Percentiles rank a stretch among this genome's conserved stretches.
Evolutionary conservation across 805 yeast genomes (phyloP).

Genomic region (Candida rishiriensis): DNA sequence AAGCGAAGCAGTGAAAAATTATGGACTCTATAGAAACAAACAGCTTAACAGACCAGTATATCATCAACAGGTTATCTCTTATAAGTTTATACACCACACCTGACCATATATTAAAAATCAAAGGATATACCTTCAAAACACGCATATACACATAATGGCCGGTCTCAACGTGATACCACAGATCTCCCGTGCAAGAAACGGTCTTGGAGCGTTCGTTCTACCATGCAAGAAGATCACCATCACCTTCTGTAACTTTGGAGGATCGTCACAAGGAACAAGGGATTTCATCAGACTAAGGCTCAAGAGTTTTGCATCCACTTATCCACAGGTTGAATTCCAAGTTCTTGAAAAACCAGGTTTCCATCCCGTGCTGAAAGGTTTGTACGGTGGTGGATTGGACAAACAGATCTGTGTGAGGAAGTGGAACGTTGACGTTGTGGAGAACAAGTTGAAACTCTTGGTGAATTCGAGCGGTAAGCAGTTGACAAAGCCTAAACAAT

Average conservation of each 20-base stretch:
- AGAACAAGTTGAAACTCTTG: slow-evolving; percentile 58
- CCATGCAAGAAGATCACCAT: slow-evolving; percentile 75
- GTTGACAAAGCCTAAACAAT: slow-evolving; percentile 59
- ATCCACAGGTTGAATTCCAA: slow-evolving; percentile 70
- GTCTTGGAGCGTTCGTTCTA: slow-evolving; percentile 65
- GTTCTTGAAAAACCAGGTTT: slow-evolving; percentile 63
- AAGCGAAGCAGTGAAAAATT: no score
- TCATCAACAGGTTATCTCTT: no score
- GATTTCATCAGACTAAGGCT: slow-evolving; percentile 56
- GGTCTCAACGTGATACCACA: slow-evolving; percentile 55
- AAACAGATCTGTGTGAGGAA: slow-evolving; percentile 69
- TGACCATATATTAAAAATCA: no score
- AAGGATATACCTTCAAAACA: no score
- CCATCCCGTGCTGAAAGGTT: slow-evolving; percentile 72
- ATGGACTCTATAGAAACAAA: no score
- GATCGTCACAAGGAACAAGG: slow-evolving; percentile 79
- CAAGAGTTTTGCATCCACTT: slow-evolving; percentile 48
- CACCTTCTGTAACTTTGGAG: slow-evolving; percentile 94
- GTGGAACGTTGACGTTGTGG: slow-evolving; percentile 55
- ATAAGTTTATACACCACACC: no score
- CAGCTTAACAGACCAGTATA: no score
- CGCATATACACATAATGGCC: slow-evolving; percentile 37
- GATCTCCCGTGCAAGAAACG: slow-evolving; percentile 63
- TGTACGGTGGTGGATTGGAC: slow-evolving; percentile 38
- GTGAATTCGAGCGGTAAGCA: slow-evolving; percentile 65